phyloP scores from a whole-genome alignment of 1,139 yeast species.

The Wickerhamomyces sp. region DNA sequence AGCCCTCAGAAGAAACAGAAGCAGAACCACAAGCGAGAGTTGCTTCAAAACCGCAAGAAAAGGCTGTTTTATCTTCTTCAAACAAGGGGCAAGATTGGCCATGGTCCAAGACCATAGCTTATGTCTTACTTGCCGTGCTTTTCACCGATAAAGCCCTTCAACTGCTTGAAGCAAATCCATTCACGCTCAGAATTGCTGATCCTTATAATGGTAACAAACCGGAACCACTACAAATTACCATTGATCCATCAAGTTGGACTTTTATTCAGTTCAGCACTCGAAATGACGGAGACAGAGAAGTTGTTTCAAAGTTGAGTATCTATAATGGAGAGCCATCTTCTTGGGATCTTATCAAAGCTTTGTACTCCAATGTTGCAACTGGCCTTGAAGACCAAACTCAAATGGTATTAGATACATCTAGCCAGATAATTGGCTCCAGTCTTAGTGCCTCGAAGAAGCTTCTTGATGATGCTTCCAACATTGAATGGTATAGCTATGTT shows the following conservation, averaged over 20 bases:
- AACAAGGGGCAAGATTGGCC: too few relatives aligned
- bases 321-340: conserved; percentile 4
- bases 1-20: not conserved
- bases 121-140: conserved; percentile 14
- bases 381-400: conserved; percentile 1
- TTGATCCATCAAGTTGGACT: not conserved
- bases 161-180: conserved; percentile 9
- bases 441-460: not conserved
- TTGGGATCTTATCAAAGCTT: conserved; percentile 7
- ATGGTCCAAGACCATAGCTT: too few relatives aligned
- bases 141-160: conserved; percentile 17
- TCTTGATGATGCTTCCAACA: not conserved
- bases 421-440: not conserved
- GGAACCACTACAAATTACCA: not conserved
- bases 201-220: too few relatives aligned
- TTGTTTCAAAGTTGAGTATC: conserved; percentile 1
- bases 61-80: too few relatives aligned
- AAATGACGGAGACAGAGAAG: not conserved
- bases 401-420: too few relatives aligned
- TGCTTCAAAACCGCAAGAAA: too few relatives aligned
- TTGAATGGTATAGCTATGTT: not conserved
- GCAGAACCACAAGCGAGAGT: too few relatives aligned
- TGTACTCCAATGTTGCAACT: conserved; percentile 4
- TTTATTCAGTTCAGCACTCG: not conserved
- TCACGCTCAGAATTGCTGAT: too few relatives aligned